Conservation (phyloP, 1,284 basidiomycete genomes). For the Irpex lacteus region DNA sequence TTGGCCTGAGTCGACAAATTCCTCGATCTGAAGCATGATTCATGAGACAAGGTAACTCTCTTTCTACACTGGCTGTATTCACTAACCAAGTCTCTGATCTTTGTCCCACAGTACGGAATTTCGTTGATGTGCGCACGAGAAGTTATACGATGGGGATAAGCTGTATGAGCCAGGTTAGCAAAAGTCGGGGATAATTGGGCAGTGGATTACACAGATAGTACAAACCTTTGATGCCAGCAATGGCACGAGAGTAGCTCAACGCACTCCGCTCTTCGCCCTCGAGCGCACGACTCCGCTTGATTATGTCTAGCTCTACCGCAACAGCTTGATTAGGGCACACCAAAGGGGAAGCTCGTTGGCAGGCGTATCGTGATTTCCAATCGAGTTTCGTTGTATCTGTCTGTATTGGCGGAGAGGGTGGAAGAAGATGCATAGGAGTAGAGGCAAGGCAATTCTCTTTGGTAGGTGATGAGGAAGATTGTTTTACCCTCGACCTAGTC, state of each 20-base stretch:
- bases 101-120: slow-evolving; percentile 60
- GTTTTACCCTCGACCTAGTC: not conserved
- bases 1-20: slow-evolving; percentile 52
- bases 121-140: slow-evolving; percentile 44
- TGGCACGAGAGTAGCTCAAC: slow-evolving; percentile 64
- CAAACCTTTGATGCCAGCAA: slow-evolving; percentile 69
- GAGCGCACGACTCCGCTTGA: slow-evolving; percentile 53
- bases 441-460: not conserved
- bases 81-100: slow-evolving; percentile 55
- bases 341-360: slow-evolving; percentile 59
- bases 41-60: too few relatives aligned
- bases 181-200: too few relatives aligned
- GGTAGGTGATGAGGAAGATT: not conserved
- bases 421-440: slow-evolving; percentile 24
- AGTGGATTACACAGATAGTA: not conserved
- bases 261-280: slow-evolving; percentile 66
- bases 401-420: slow-evolving; percentile 23
- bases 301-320: slow-evolving; percentile 52
- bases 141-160: slow-evolving; percentile 58
- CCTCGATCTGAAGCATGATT: slow-evolving; percentile 46
- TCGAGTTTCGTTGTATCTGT: slow-evolving; percentile 26
- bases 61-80: not conserved
- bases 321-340: slow-evolving; percentile 64
- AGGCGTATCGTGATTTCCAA: slow-evolving; percentile 50
- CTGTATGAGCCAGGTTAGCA: slow-evolving; percentile 32